phyloP scores from a whole-genome alignment of 495 filamentous ascomycete genomes.

The Filosporella fistucella region DNA sequence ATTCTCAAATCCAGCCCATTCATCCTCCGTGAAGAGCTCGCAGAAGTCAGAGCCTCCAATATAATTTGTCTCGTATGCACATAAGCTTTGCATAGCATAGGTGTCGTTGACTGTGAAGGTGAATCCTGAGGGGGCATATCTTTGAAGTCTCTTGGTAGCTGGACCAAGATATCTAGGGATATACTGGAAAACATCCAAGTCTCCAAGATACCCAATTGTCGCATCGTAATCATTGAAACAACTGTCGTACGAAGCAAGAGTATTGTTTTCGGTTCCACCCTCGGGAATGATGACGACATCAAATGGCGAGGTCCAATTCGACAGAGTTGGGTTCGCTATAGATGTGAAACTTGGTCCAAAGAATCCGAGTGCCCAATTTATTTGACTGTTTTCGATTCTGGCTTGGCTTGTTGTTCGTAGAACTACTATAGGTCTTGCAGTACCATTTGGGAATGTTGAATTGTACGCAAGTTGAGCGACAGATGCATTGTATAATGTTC shows the following conservation, averaged over 20 bases:
- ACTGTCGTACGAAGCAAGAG: conserved; percentile 38
- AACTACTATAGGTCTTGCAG: conserved; percentile 36
- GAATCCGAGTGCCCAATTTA: conserved; percentile 37
- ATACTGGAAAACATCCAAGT: conserved; percentile 28
- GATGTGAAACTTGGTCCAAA: conserved; percentile 31
- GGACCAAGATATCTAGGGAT: conserved; percentile 27
- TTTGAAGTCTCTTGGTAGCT: conserved; percentile 29
- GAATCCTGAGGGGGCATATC: conserved; percentile 30
- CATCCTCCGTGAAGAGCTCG: conserved; percentile 31
- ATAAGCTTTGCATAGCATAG: conserved; percentile 38
- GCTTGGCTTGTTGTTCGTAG: conserved; percentile 46
- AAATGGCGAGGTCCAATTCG: conserved; percentile 30
- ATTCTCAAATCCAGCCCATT: conserved; percentile 37
- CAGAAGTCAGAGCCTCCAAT: conserved; percentile 30
- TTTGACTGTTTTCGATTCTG: conserved; percentile 44
- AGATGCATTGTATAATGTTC: conserved; percentile 41
- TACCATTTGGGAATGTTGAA: conserved; percentile 39
- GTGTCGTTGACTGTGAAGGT: conserved; percentile 34
- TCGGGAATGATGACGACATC: conserved; percentile 44
- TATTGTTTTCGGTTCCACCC: conserved; percentile 42
- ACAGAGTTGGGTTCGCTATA: conserved; percentile 23
- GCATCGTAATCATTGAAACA: conserved; percentile 28
- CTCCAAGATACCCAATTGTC: conserved; percentile 26
- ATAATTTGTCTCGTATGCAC: conserved; percentile 33
- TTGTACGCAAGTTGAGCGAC: conserved; percentile 37